Evolutionary conservation across 345 rosid species (phyloP), one percentile per base, ranked within the genome.

Genomic region (Syzygium jambos): DNA sequence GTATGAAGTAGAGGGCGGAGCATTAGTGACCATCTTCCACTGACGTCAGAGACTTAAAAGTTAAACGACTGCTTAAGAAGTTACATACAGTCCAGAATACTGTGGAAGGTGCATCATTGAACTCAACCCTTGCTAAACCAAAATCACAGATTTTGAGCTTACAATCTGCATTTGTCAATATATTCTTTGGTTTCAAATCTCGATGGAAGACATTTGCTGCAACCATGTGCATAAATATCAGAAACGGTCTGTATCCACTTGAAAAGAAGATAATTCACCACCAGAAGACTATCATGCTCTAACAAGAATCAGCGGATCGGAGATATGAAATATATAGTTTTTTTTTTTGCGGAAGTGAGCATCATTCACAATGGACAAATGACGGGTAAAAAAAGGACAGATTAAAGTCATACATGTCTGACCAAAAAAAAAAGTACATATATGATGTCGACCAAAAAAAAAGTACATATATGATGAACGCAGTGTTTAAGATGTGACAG

Each of bases 111-210:
- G 96, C 94, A 88, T 91, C 99, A 89, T 86, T 94, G 90, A 97
- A 93, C 30, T 98, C 96, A 91, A 95, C 99, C 88, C 99, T 94
- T 57, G 98, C 98, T 87, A 97, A 89, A 56, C 98, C 98, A 91
- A 97, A 96, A 91, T 96, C 99, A 86, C 99, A 97, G n/a, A 97
- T 93, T 92, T 97, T 97, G 82, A 96, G 97, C 87, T 97, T 97
- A 90, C 98, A 96, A 87, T 97, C 92, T 85, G 98, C 99, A 95
- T 97, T 97, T 78, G 97, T 98, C 93, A 96, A 89, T 88, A 96
- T 97, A 86, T 97, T 97, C 92, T 97, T 97, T 16, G 99, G 98
- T 61, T 96, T 97, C 88, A 97, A 91, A 88, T 97, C 99, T 89
- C 99, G 91, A 88, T 97, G 98, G 90, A 91, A 96, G 86, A 96